A percentile compares a stretch with the other conserved stretches of the same genome.
Evolutionary conservation across 2,329 filamentous ascomycete genomes (phyloP).

Genomic region (Sporothrix pseudoabietina): DNA sequence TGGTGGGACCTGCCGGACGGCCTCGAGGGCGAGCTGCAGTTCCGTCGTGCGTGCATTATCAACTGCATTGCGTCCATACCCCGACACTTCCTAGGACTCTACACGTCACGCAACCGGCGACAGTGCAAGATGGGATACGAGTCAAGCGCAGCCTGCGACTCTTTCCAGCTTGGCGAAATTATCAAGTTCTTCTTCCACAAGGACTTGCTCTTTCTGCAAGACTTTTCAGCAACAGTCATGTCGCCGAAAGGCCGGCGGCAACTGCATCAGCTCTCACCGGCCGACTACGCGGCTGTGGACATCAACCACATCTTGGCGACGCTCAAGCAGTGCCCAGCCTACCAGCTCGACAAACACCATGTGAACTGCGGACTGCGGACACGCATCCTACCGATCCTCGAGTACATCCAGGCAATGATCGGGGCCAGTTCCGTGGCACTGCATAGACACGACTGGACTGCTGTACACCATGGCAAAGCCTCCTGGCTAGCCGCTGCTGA

Average conservation of each 20-base stretch:
- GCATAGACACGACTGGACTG: constrained; percentile 51
- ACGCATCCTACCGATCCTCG: constrained; percentile 65
- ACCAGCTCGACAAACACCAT: constrained; percentile 75
- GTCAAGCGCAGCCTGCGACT: constrained; percentile 70
- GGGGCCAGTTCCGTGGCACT: constrained; percentile 51
- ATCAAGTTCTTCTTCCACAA: constrained; percentile 68
- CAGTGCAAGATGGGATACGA: constrained; percentile 78
- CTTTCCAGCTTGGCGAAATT: constrained; percentile 78
- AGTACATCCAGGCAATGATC: constrained; percentile 63
- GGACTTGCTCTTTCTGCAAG: constrained; percentile 61
- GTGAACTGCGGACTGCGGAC: constrained; percentile 71
- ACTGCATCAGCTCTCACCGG: not conserved
- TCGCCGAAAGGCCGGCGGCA: not conserved
- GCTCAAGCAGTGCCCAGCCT: constrained; percentile 67
- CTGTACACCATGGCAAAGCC: constrained; percentile 38
- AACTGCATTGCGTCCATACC: constrained; percentile 71
- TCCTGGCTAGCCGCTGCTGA: constrained; percentile 33
- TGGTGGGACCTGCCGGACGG: constrained; percentile 75
- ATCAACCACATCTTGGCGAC: constrained; percentile 61
- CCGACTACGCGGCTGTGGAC: constrained; percentile 48
- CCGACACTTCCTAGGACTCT: constrained; percentile 66
- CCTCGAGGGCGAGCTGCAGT: constrained; percentile 67
- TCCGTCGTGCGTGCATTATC: constrained; percentile 66
- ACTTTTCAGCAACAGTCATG: constrained; percentile 51
- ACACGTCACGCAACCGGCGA: constrained; percentile 62